Evolutionary conservation across 208 protist species (phyloP).

Genomic region (Trypanosoma mega): DNA sequence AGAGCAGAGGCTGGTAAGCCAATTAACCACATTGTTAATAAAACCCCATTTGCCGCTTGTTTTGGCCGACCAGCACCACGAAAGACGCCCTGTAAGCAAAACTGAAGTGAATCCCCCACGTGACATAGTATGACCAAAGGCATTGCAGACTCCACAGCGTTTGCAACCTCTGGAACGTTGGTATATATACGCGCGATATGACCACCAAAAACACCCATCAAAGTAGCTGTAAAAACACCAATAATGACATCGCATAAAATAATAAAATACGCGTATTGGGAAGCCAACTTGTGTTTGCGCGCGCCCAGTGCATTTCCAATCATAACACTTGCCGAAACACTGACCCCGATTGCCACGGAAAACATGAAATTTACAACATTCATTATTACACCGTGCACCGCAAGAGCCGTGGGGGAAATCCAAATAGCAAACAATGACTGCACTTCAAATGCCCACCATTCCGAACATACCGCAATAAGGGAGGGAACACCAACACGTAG

Average conservation of each 20-base stretch:
- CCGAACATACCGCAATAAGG: slow-evolving; percentile 54
- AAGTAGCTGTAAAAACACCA: slow-evolving; percentile 26
- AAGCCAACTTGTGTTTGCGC: slow-evolving; percentile 35
- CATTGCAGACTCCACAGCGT: slow-evolving; percentile 41
- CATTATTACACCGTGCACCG: slow-evolving; percentile 57
- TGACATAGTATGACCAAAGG: slow-evolving; percentile 53
- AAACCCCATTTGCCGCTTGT: slow-evolving; percentile 46
- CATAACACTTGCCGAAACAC: slow-evolving; percentile 56
- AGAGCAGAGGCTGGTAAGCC: slow-evolving; percentile 54
- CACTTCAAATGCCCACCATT: slow-evolving; percentile 81
- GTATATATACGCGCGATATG: slow-evolving; percentile 55
- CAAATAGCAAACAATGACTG: slow-evolving; percentile 47
- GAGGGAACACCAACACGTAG: slow-evolving; percentile 54
- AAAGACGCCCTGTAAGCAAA: slow-evolving; percentile 68
- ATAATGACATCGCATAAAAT: slow-evolving; percentile 46
- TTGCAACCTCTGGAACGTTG: slow-evolving; percentile 32
- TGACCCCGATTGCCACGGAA: slow-evolving; percentile 63
- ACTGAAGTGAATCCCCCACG: slow-evolving; percentile 61
- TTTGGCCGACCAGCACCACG: slow-evolving; percentile 49
- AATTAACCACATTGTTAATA: slow-evolving; percentile 66
- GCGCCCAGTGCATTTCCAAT: slow-evolving; percentile 66
- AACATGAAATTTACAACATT: slow-evolving; percentile 54
- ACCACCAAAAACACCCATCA: slow-evolving; percentile 51
- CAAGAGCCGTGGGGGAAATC: slow-evolving; percentile 45
- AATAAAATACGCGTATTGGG: slow-evolving; percentile 57